Evolutionary conservation across 1,139 yeast genomes (phyloP), one percentile per base, ranked within the genome.

Genomic region (Saccharomyces hybrid): DNA sequence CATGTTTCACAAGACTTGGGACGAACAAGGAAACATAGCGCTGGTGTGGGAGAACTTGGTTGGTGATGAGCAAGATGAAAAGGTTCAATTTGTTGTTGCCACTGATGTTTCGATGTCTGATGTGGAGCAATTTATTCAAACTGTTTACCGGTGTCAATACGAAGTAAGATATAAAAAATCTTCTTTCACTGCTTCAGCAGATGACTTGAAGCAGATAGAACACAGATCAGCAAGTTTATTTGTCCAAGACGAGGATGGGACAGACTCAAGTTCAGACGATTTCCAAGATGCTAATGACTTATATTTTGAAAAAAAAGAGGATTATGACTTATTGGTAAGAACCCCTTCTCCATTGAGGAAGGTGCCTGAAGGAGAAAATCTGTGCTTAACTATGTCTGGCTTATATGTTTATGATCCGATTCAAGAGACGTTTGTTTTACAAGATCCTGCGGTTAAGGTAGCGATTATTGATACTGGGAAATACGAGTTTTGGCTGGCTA

Each of bases 51-150:
- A 74, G 27, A 96, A 93, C 51, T 56, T 60, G 62, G 67, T 84
- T 51, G 85, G 85, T 51, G 96, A 96, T 31, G 96, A 89, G 62
- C 75, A 77, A n/a, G 97, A 91, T 14, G 98, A 91, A 66, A 73
- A 77, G 57, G 90, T 86, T 70, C 96, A 89, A 69, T 91, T 89
- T 71, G 77, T 86, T 23, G 80, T 90, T 54, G 89, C 84, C 57
- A 79, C 79, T 49, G 77, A 78, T n/a, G 80, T 85, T 7, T 76
- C 84, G 31, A 64, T 73, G 2, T 74, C 73, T 42, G 84, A 83
- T 27, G 77, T 88, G 51, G 85, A 84, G 29, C 75, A 76, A 49
- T 93, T 93, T 67, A 80, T 87, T 72, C 67, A 73, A 42, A 76
- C 83, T 0, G 76, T 89, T 13, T 79, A 81, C 65, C 79, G 79